Evolutionary conservation across 345 rosid genomes (phyloP), one percentile per base, ranked within the genome.

Genomic region (Ceriops zippeliana): DNA sequence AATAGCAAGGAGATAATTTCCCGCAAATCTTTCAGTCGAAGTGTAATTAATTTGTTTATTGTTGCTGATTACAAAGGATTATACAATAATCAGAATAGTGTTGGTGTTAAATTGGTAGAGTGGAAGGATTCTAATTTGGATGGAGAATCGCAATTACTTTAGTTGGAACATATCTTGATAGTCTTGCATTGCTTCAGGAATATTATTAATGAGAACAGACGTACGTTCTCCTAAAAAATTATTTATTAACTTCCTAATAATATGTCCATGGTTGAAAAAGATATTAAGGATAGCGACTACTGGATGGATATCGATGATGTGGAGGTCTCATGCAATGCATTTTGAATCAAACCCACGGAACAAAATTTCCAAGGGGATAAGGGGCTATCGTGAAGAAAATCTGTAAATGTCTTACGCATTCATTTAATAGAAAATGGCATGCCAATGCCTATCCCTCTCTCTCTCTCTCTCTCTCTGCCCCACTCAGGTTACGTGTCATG

Each of bases 221-320:
- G 5, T 42, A 42, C 1, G 5, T 42, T 42, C 5, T 42, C 49
- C 49, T 11, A 15, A 42, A 42, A 13, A 42, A 42, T 38, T 9
- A 42, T 11, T 42, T 42, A 13, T 42, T 1, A 42, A 42, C 49
- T 42, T 42, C 17, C 17, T 42, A 42, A 42, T 56, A 21, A 27
- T 11, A 56, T 11, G 19, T 21, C 13, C 26, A 22, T 3, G 59
- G 24, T 49, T 20, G 64, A 58, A n/a, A 47, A 9, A 10, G 7
- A 21, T 5, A 30, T 61, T 61, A 54, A 19, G 15, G 37, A 66
- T 51, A 65, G 22, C 61, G 22, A 22, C n/a, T 54, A 27, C 24
- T 5, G 51, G 61, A 70, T 42, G 3, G 79, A 69, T 66, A 79
- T 72, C 22, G 72, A 57, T 75, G 77, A 69, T 52, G 75, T 69